These are phyloP conservation scores for Zasmidium cellare DNA, from an alignment of 2,329 filamentous ascomycete species.

Conservation along the genomic window DNA sequence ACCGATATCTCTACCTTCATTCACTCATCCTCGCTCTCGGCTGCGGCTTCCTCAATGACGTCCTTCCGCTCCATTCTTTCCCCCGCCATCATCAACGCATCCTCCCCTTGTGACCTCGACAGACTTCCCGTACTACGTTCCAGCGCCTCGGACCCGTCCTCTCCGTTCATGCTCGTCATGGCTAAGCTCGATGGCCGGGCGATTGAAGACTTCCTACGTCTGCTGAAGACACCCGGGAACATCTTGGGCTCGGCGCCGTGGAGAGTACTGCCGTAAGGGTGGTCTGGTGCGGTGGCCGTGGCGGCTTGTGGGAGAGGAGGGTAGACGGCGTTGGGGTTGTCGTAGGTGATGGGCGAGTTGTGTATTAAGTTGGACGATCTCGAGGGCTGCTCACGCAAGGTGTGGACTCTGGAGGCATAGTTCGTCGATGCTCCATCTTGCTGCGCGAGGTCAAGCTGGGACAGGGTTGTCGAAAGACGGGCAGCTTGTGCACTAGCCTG, in stretches of 20 bases:
- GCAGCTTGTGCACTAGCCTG: constrained; percentile 38
- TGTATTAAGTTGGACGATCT: constrained; percentile 6
- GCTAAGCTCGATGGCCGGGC: constrained; percentile 5
- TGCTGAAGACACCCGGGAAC: constrained; percentile 68
- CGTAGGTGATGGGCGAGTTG: constrained; percentile 16
- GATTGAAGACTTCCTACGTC: constrained; percentile 35
- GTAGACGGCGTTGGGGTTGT: constrained; percentile 4
- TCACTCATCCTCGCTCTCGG: constrained; percentile 10
- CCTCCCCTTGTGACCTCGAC: constrained; percentile 11
- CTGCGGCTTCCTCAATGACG: constrained; percentile 19
- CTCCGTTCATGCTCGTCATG: constrained; percentile 6
- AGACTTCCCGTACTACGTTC: constrained; percentile 23
- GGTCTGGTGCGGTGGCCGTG: constrained; percentile 38
- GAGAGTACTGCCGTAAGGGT: constrained; percentile 47
- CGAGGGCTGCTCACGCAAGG: constrained; percentile 5
- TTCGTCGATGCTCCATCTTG: constrained; percentile 22
- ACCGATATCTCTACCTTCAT: too few species aligned
- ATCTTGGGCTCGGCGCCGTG: constrained; percentile 65
- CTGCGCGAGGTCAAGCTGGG: constrained; percentile 35
- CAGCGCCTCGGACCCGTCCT: constrained; percentile 16
- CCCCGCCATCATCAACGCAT: constrained; percentile 12
- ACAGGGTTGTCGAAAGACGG: constrained; percentile 30
- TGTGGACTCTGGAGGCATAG: constrained; percentile 13
- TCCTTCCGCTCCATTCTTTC: constrained; percentile 16
- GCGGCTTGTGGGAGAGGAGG: constrained; percentile 6